Evolutionary conservation across 2,329 filamentous ascomycete genomes (phyloP), one percentile per base, ranked within the genome.

Genomic region (Colletotrichum cordylinicola): DNA sequence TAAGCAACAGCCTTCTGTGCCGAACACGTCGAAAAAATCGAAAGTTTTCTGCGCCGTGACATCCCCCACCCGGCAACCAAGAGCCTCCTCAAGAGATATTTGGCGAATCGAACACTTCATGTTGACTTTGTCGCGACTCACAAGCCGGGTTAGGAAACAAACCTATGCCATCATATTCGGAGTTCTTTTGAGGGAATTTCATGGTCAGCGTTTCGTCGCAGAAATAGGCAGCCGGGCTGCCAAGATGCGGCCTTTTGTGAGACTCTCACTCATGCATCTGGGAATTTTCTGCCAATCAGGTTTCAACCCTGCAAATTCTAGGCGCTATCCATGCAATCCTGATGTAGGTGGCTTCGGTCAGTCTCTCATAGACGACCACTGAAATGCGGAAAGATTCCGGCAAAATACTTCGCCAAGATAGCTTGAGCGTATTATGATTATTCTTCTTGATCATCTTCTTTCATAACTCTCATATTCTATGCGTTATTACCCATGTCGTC

Each of bases 11-110:
- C 64, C 55, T 2, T 37, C 15, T 1, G 70, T 68, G 10, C 64
- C 64, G 13, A 68, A 2, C 8, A 13, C 37, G 55, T 68, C 55
- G 55, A 72, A 68, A 31, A 68, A 68, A n/a, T 62, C 70, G 6
- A 61, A 72, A 0, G 64, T 61, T 2, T 18, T 60, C 29, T 31
- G 61, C 2, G 5, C 21, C n/a, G 31, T 2, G 10, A 3, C n/a
- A 27, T 12, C 10, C 24, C 8, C 0, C 37, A 27, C 12, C 16
- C 39, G 39, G 2, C 4, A 8, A 12, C 27, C 7, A 9, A 67
- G n/a, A 16, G 62, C 70, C 4, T 67, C 35, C 3, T 72, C 37
- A 2, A 67, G 35, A 16, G 35, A 27, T 1, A 72, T 6, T 3
- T n/a, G 2, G 5, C 31, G 35, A 8, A 72, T 6, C 6, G 7